Percentiles rank a stretch among this genome's conserved stretches.
Evolutionary conservation across 2,329 filamentous ascomycete species (phyloP).

Genomic region (Neofusicoccum umdonicola): DNA sequence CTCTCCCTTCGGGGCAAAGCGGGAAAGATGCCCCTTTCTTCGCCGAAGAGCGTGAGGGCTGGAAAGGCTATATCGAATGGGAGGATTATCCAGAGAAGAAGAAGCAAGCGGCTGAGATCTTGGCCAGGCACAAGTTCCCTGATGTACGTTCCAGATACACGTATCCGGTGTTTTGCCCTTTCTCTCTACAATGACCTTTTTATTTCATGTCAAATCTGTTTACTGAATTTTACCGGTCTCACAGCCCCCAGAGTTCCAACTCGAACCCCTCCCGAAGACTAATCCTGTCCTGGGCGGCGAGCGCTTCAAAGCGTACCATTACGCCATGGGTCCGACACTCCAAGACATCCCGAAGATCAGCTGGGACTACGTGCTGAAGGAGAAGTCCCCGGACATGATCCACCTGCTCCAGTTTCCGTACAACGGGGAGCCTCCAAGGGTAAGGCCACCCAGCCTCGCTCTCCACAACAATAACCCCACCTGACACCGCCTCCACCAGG

Average conservation of each 20-base stretch:
- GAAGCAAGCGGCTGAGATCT: conserved; percentile 55
- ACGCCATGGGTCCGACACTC: conserved; percentile 41
- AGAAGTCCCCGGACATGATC: conserved; percentile 49
- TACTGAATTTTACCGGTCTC: not conserved
- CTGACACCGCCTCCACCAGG: conserved; percentile 17
- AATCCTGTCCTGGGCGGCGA: conserved; percentile 47
- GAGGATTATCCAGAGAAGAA: conserved; percentile 69
- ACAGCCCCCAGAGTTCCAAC: conserved; percentile 44
- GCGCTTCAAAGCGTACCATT: conserved; percentile 48
- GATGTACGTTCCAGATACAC: conserved; percentile 24
- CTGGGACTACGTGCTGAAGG: conserved; percentile 45
- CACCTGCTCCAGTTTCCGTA: conserved; percentile 49
- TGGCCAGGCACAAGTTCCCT: conserved; percentile 53
- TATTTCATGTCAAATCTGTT: too few species aligned
- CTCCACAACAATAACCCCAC: not conserved
- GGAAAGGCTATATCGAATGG: conserved; percentile 65
- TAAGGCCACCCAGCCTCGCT: not conserved
- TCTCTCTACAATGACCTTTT: too few species aligned
- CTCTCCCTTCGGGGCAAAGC: too few species aligned
- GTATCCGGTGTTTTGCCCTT: too few species aligned
- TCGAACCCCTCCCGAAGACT: conserved; percentile 40
- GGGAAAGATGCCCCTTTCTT: conserved; percentile 28
- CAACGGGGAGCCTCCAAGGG: conserved; percentile 45
- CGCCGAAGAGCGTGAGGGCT: conserved; percentile 45
- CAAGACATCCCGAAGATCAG: conserved; percentile 54